phyloP scores from a whole-genome alignment of 805 yeast genomes.

The Maudiozyma barnettii region DNA sequence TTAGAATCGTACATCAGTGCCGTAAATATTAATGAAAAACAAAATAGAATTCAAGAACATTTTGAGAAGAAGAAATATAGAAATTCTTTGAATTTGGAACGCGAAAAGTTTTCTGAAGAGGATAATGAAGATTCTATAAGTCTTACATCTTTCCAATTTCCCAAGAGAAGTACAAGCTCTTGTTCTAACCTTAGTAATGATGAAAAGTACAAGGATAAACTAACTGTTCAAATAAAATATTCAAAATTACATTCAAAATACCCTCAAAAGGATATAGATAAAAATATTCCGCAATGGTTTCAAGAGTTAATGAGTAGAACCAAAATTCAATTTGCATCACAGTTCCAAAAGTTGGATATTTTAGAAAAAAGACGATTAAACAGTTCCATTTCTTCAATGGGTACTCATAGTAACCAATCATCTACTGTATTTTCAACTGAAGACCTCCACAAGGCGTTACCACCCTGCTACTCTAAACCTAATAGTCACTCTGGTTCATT shows the following conservation, averaged over 20 bases:
- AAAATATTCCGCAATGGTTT: slow-evolving; percentile 49
- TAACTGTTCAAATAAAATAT: slow-evolving; percentile 21
- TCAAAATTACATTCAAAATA: slow-evolving; percentile 9
- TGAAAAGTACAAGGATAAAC: slow-evolving; percentile 12
- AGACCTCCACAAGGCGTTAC: neutral
- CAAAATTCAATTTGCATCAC: slow-evolving; percentile 30
- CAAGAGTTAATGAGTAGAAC: slow-evolving; percentile 19
- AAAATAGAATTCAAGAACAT: slow-evolving; percentile 3
- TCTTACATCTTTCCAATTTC: slow-evolving; percentile 10
- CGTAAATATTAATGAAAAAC: slow-evolving; percentile 23
- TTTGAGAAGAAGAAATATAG: neutral
- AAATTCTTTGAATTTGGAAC: neutral
- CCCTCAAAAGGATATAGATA: slow-evolving; percentile 12
- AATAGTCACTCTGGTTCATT: neutral
- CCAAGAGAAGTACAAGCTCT: slow-evolving; percentile 6
- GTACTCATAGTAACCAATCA: slow-evolving; percentile 1
- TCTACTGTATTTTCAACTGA: neutral
- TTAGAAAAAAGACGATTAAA: slow-evolving; percentile 62
- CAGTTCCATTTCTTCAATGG: slow-evolving; percentile 10
- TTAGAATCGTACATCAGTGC: slow-evolving; percentile 26
- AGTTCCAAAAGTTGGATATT: slow-evolving; percentile 58
- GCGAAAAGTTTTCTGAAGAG: neutral
- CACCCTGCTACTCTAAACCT: neutral
- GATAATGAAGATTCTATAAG: slow-evolving; percentile 1
- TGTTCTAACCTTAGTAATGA: neutral